Conservation (phyloP, 164 flowering plant species). For the Tinospora cordifolia region DNA sequence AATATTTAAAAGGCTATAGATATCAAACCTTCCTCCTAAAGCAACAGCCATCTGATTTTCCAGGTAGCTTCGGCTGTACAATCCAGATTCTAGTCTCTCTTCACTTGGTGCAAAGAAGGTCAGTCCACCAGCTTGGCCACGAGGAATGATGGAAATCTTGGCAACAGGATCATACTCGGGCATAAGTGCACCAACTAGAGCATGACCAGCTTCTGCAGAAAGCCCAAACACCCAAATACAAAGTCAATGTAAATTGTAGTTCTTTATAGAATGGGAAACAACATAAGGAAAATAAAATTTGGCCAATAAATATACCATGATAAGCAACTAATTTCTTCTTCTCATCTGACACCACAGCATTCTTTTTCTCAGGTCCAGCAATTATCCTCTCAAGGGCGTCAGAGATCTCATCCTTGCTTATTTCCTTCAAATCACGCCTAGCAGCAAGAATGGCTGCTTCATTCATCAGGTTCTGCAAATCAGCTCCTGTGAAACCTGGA, state of each 20-base stretch:
- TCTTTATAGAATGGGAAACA: not conserved
- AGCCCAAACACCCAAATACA: not conserved
- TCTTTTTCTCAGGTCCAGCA: slow-evolving; percentile 99
- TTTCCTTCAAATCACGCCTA: slow-evolving; percentile 85
- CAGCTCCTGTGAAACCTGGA: slow-evolving; percentile 96
- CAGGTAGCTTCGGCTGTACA: slow-evolving; percentile 92
- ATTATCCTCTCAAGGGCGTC: slow-evolving; percentile 92
- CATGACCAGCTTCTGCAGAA: slow-evolving; percentile 94
- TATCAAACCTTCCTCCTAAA: slow-evolving; percentile 86
- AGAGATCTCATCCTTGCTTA: slow-evolving; percentile 86
- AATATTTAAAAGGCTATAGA: too few species aligned
- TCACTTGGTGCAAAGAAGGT: slow-evolving; percentile 96
- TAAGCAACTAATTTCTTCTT: slow-evolving; percentile 92
- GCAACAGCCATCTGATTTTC: slow-evolving; percentile 99
- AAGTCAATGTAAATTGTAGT: not conserved
- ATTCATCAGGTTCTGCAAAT: slow-evolving; percentile 88
- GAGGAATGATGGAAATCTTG: slow-evolving; percentile 94
- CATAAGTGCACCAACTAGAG: slow-evolving; percentile 92
- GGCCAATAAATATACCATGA: slow-evolving; percentile 46
- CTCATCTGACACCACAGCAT: slow-evolving; percentile 90
- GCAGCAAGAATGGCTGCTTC: slow-evolving; percentile 99
- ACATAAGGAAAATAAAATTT: not conserved
- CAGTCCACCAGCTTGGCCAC: slow-evolving; percentile 98
- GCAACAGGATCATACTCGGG: slow-evolving; percentile 97
- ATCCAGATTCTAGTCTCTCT: slow-evolving; percentile 91